Evolutionary conservation across 1,284 basidiomycete species (phyloP), one percentile per base, ranked within the genome.

Genomic region (Lentinula novae-zelandiae): DNA sequence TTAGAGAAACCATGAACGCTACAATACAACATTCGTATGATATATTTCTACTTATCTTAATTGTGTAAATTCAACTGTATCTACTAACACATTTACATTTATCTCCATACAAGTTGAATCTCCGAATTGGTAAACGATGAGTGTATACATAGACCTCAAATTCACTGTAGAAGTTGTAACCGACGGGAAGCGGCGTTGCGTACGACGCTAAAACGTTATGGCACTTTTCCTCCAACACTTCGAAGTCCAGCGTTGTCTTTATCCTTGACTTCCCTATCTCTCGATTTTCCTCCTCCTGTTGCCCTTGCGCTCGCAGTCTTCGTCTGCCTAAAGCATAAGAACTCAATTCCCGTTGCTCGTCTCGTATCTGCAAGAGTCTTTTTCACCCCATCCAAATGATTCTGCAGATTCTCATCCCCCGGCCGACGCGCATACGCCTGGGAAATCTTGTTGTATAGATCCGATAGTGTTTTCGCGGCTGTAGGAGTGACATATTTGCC

Each of bases 381-480:
- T 78, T 96, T 96, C 57, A 99, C 90, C 6, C 88, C 87, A 67
- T 98, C 95, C 54, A 99, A 80, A 69, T 96, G 92, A n/a, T 79
- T 80, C 72, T 93, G 91, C 60, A 94, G 77, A 67, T 91, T 90
- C 73, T 93, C 91, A 70, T 93, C 89, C 20, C 88, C 89, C 2
- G 86, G 81, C 54, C 89, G 81, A 49, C 92, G 86, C 33, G 87
- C 82, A 75, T 98, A 98, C 31, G 93, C 91, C 71, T 93, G 86
- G 22, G 94, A 95, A 68, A 99, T 98, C 67, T 90, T 93, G 70
- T 91, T 92, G 78, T 99, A 99, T 40, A 98, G 83, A 62, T 95
- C 89, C 48, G 93, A 92, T 31, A 99, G 82, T 50, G 86, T 91
- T 69, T 86, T 84, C 58, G 92, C 91, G 4, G 96, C 93, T 4